Conservation (phyloP, 768 basidiomycete species). For the Xanthoconium purpureum region DNA sequence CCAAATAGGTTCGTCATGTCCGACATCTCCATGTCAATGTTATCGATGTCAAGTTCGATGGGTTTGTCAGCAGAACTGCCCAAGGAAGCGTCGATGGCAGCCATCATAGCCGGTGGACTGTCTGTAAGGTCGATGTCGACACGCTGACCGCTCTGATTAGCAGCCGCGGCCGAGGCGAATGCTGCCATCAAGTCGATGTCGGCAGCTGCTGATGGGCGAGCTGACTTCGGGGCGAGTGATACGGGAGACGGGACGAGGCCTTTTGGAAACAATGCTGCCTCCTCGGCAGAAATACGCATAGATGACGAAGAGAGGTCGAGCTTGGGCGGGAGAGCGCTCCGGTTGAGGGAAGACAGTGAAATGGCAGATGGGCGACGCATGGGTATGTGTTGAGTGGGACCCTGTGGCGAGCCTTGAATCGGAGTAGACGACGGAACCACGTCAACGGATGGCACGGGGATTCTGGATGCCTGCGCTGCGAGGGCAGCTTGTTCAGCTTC, state of each 20-base stretch:
- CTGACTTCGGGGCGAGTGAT: slow-evolving; percentile 77
- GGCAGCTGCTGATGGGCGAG: slow-evolving; percentile 55
- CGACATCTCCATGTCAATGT: slow-evolving; percentile 62
- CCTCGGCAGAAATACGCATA: slow-evolving; percentile 63
- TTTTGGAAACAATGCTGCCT: slow-evolving; percentile 53
- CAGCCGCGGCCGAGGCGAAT: slow-evolving; percentile 44
- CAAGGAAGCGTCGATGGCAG: slow-evolving; percentile 31
- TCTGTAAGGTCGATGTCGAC: slow-evolving; percentile 60
- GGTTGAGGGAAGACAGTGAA: slow-evolving; percentile 75
- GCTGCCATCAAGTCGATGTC: slow-evolving; percentile 67
- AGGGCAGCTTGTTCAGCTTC: slow-evolving; percentile 44
- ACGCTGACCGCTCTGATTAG: slow-evolving; percentile 29
- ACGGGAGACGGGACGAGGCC: slow-evolving; percentile 71
- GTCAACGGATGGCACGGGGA: slow-evolving; percentile 26
- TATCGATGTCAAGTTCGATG: slow-evolving; percentile 74
- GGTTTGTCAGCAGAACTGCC: slow-evolving; percentile 77
- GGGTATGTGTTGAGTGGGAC: slow-evolving; percentile 27
- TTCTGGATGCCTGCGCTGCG: slow-evolving; percentile 28
- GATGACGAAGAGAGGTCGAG: slow-evolving; percentile 76
- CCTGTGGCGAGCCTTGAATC: slow-evolving; percentile 35
- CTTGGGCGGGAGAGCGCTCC: slow-evolving; percentile 67
- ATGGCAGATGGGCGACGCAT: slow-evolving; percentile 71
- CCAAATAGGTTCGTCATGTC: slow-evolving; percentile 53
- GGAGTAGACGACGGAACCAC: slow-evolving; percentile 30
- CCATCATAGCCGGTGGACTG: slow-evolving; percentile 26